Base-by-base conservation (phyloP, 768 basidiomycete genomes). In the Suillus spraguei region DNA sequence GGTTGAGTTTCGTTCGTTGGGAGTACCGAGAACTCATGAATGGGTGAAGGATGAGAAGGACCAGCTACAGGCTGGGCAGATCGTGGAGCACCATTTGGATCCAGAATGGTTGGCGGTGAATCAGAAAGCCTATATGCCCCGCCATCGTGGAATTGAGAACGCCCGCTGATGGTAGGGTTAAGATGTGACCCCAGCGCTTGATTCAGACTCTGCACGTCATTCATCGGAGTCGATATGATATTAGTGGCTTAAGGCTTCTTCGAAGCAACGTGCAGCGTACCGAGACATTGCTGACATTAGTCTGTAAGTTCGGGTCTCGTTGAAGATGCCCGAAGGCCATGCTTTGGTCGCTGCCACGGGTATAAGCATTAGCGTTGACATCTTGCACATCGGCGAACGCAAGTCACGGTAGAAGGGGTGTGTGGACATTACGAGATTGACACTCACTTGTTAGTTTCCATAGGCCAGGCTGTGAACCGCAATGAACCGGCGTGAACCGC, bases 271-370 rank as follows among this genome's bases (percentile, higher is more conserved):
- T 59, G 70, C 68, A 68, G 74, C 85, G 74, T 76, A 87, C 87
- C 72, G 86, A 85, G 77, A 83, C 83, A 71, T 82, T 83, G 77
- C 77, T 74, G 74, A 87, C 86, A 36, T 65, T 60, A 24, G 42
- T 58, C 54, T 66, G 68, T 65, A 85, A 76, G 70, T 76, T 84
- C 50, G 81, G 78, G 71, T 88, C 86, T 71, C 87, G 79, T 64
- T 81, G 79, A 71, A 88, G 79, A 73, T 86, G 86, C 65, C 79
- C 80, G 79, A 87, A 88, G 70, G 86, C 80, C 84, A 88, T 87
- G 66, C 76, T 77, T 65, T 81, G 76, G 72, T 87, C 86, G 76
- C 86, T 87, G 72, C 44, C 46, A 73, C 64, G 69, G 71, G 74
- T 47, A 38, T 36, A 47, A 65, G 60, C 63, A 65, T 62, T 49